Percentiles rank a stretch among this genome's conserved stretches.
Evolutionary conservation across 768 basidiomycete species (phyloP).

Genomic region (Fomitopsis serialis): DNA sequence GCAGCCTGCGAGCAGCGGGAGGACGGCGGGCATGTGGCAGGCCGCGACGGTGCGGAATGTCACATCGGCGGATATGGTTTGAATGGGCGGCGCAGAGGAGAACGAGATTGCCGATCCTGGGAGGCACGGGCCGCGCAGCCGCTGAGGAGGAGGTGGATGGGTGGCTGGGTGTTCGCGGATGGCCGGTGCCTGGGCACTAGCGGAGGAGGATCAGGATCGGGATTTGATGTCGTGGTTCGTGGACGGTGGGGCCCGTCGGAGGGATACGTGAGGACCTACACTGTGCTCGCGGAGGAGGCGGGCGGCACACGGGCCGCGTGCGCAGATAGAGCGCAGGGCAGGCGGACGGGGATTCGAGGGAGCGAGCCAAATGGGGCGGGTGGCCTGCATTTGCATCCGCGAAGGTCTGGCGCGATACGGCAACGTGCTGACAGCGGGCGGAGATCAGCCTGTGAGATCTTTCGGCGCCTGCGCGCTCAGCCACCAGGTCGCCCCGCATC

Average conservation of each 20-base stretch:
- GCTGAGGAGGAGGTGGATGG: background rate
- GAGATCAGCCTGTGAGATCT: conserved; percentile 14
- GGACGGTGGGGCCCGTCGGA: background rate
- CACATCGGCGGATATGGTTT: background rate
- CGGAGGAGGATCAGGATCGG: background rate
- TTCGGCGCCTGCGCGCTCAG: conserved; percentile 4
- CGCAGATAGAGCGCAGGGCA: background rate
- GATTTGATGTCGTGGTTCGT: background rate
- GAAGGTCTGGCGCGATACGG: conserved; percentile 5
- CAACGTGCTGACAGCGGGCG: conserved; percentile 8
- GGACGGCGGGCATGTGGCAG: background rate
- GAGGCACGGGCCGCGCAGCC: background rate
- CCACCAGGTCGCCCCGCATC: conserved; percentile 7
- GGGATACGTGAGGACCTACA: too few relatives aligned
- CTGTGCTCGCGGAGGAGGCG: too few relatives aligned
- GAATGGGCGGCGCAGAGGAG: background rate
- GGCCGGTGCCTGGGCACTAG: background rate
- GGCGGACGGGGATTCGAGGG: background rate
- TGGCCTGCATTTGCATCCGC: conserved; percentile 18
- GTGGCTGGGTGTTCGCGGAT: background rate
- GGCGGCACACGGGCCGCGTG: conserved; percentile 1
- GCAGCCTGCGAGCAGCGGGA: background rate
- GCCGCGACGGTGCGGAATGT: background rate
- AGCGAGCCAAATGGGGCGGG: background rate
- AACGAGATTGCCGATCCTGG: background rate